Conservation (phyloP, 257 asterid genomes). For the Nicotiana tabacum region DNA sequence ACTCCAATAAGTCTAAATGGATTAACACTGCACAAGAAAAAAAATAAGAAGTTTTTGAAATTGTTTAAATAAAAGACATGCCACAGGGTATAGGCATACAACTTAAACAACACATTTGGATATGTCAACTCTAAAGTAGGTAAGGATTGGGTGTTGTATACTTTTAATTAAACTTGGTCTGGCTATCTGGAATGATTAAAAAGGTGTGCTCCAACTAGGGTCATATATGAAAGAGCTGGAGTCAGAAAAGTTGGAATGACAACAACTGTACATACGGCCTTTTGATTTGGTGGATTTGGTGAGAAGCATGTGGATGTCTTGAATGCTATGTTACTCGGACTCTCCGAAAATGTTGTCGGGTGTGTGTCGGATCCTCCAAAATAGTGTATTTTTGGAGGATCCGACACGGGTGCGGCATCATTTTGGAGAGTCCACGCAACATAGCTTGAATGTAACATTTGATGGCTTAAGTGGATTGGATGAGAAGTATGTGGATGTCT, state of each 20-base stretch:
- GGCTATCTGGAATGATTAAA: neutral
- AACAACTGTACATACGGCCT: neutral
- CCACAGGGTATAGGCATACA: neutral
- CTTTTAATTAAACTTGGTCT: neutral
- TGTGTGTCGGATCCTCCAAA: too few species aligned
- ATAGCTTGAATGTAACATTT: neutral
- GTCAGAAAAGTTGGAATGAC: neutral
- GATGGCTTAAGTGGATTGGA: neutral
- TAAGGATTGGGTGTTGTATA: neutral
- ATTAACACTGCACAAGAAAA: slow-evolving; percentile 52
- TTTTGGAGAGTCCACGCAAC: too few species aligned
- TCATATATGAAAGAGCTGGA: neutral
- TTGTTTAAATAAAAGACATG: neutral
- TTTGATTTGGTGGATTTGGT: neutral
- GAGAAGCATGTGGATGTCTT: neutral
- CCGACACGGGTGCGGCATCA: too few species aligned
- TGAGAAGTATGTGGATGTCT: neutral
- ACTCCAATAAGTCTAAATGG: slow-evolving; percentile 84
- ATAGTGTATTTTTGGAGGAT: too few species aligned
- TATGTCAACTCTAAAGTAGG: neutral
- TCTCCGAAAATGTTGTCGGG: too few species aligned
- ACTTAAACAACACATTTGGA: neutral
- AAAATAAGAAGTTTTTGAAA: neutral
- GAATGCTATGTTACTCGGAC: too few species aligned
- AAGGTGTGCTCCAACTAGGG: neutral